Evolutionary conservation across 2,329 filamentous ascomycete species (phyloP), one percentile per base, ranked within the genome.

Genomic region (Helotiales sp.): DNA sequence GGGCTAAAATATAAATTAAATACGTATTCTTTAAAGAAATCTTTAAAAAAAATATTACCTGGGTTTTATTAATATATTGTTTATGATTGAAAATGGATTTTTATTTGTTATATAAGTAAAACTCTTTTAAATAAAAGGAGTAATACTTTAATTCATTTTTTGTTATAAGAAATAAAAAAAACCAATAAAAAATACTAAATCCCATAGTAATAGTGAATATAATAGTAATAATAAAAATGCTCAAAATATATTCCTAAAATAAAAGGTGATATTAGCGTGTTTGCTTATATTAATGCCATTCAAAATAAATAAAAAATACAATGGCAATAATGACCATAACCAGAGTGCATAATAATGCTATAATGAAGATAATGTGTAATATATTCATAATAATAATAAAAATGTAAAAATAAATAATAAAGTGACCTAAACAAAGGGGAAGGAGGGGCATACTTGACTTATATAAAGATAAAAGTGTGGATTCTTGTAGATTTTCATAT

Each of bases 71-170:
- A 54, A 54, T 54, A 54, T 20, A 54, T 54, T 32, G 50, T 54
- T 15, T 54, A 17, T 54, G 50, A 54, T 7, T 32, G 5, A 54
- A 54, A 20, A 54, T 17, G 28, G 50, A 32, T 30, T 54, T 28
- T 54, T 54, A 54, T 28, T 54, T 54, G 24, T 54, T 54, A 2
- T n/a, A 55, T 32, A 34, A 55, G 52, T 3, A 55, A 6, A 54
- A 22, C n/a, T 37, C 28, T 55, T n/a, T 13, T 11, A 55, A 13
- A 55, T 34, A 55, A 8, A 55, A 55, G 30, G 30, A 55, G 52
- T 15, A 55, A 55, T 37, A 55, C 52, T 55, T 55, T 20, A 34
- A 55, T 55, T n/a, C 3, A 55, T 55, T 55, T 55, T n/a, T 55
- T 6, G 8, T 55, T 34, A 55, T 55, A 55, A 34, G n/a, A 55